Base-by-base conservation (phyloP, 768 basidiomycete species). In the Pleurotus pulmonarius region DNA sequence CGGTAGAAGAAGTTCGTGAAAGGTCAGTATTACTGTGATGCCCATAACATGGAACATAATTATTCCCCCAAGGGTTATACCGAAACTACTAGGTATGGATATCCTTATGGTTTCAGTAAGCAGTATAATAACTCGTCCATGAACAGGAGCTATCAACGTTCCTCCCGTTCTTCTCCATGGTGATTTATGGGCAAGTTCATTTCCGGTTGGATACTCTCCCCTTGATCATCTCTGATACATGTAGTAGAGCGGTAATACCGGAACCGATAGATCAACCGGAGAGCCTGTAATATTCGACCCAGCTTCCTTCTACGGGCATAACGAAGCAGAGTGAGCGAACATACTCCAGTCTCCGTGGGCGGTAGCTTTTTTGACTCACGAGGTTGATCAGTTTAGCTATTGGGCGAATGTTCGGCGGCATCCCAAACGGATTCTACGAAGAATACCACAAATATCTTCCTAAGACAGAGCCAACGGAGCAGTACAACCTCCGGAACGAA, bases 351-450 rank as follows among this genome's bases (percentile, higher is more conserved):
- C 22, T 22, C 39, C 55, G 22, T 56, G n/a, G 49, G 29, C 25
- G 24, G 12, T 29, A 45, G 25, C 52, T 37, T 22, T 5, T 16
- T 26, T 45, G 39, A 39, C 38, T 16, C 40, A 12, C 11, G 29
- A 34, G 8, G 9, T 34, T 34, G 29, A 11, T 34, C 58, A 90
- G 90, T 59, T 78, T 92, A 41, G 84, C 87, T 0, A 90, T 92
- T 44, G 83, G 83, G n/a, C 76, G 86, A 41, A 88, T 92, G 22
- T 92, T 92, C 60, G 89, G 90, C 2, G 90, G 90, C 4, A 82
- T 92, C 58, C 82, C 88, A 1, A 57, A 65, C 20, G 67, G 74
- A 0, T 92, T 92, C 69, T 89, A 82, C 64, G 69, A 73, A 22
- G 78, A 79, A 16, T 92, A 92, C 62, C 86, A 90, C 60, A 59